Base-by-base conservation (phyloP, 164 flowering plant genomes). In the Macadamia integrifolia region DNA sequence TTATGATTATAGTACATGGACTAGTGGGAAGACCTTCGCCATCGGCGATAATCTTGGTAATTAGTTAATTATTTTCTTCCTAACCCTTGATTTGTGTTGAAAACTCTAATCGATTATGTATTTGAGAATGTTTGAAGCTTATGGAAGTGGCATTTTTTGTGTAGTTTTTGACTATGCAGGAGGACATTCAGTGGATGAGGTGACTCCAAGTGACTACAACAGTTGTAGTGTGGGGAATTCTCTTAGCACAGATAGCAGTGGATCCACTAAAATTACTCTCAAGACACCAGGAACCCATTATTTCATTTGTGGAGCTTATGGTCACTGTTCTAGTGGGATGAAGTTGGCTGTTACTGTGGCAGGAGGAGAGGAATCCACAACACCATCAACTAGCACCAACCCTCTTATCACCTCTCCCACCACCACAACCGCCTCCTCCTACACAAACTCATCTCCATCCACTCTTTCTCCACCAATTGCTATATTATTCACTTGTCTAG, bases 241-340 rank as follows among this genome's bases (percentile, higher is more conserved):
- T 0, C 65, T 83, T 9, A 71, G 52, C 12, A 32, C 82, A 2
- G 83, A 80, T 58, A 78, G 74, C 65, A 71, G 72, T 30, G 84
- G 84, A 29, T 13, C 78, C 46, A 77, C 85, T 58, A 69, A 79
- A n/a, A 68, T 86, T 31, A 0, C 74, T 35, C 83, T 86, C 52
- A 84, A 70, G 59, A 76, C 80, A 0, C 55, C 83, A 0, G 90
- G 87, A 0, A 60, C 72, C 6, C 84, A 77, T 58, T 80, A 83
- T 80, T 86, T 76, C 82, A 77, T 86, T 44, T 86, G 88, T 35
- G 80, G 79, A 3, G 67, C 62, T 0, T 4, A 60, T 14, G 78
- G 84, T 3, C 90, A 86, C 57, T 86, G 88, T 35, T 12, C 56
- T 14, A 44, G 64, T 8, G 90, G 90, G 40, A 81, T 81, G 90